These are phyloP conservation scores for Leccinum variicolor DNA, from an alignment of 768 basidiomycete species.

Conservation along the genomic window DNA sequence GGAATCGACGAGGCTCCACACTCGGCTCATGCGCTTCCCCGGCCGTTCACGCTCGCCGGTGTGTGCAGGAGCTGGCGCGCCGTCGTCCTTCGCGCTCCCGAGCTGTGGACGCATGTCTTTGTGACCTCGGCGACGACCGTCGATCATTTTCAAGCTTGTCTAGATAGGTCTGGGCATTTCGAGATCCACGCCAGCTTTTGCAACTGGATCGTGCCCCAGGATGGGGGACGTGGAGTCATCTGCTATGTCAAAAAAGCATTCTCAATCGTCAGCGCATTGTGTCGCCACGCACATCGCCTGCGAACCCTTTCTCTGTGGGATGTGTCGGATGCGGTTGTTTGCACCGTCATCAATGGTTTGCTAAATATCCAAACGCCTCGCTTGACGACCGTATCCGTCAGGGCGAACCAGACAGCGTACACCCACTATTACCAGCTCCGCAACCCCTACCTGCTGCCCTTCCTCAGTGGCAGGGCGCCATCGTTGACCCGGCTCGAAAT, in stretches of 20 bases:
- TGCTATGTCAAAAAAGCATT: background rate
- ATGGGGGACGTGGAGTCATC: background rate
- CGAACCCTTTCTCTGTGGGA: constrained; percentile 11
- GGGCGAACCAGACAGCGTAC: constrained; percentile 5
- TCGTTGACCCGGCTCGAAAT: constrained; percentile 12
- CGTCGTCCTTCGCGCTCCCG: constrained; percentile 1
- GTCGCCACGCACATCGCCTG: constrained; percentile 2
- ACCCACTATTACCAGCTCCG: constrained; percentile 4
- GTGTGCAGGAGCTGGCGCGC: constrained; percentile 16
- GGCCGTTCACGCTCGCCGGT: constrained; percentile 1
- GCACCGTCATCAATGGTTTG: constrained; percentile 3
- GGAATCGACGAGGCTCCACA: constrained; percentile 3
- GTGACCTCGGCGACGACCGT: constrained; percentile 13
- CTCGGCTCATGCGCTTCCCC: background rate
- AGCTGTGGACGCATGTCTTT: constrained; percentile 12
- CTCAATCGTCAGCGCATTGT: constrained; percentile 7
- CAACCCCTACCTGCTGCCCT: constrained; percentile 4
- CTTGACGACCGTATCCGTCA: constrained; percentile 10
- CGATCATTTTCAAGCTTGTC: background rate
- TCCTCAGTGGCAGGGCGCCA: constrained; percentile 11
- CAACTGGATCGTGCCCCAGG: constrained; percentile 5
- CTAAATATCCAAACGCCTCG: background rate
- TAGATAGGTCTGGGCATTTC: constrained; percentile 10
- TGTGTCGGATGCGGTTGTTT: constrained; percentile 11
- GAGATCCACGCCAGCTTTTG: constrained; percentile 10